Conservation (phyloP, 768 basidiomycete genomes). For the Royoungia palumana region DNA sequence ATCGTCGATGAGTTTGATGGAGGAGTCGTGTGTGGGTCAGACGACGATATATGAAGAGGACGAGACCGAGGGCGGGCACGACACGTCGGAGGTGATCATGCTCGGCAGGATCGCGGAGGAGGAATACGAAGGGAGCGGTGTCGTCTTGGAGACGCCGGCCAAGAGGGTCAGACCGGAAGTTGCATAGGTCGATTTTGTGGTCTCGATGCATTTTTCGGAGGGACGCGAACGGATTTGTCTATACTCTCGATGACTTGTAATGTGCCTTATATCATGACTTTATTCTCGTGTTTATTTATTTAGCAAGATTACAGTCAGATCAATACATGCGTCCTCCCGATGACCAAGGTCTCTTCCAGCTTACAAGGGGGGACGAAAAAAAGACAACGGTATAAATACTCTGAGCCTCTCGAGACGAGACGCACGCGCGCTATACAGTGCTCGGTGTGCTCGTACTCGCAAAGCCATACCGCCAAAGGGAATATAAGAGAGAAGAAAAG, state of each 20-base stretch:
- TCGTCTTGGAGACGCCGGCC: slow-evolving; percentile 21
- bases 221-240: no score
- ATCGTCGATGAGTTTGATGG: slow-evolving; percentile 15
- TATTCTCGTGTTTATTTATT: slow-evolving; percentile 6
- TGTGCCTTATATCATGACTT: neutral
- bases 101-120: slow-evolving; percentile 22
- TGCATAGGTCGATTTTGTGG: slow-evolving; percentile 6
- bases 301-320: slow-evolving; percentile 21
- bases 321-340: slow-evolving; percentile 21
- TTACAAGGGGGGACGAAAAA: slow-evolving; percentile 5
- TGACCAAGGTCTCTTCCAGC: slow-evolving; percentile 6
- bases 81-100: slow-evolving; percentile 13
- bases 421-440: neutral
- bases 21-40: slow-evolving; percentile 25
- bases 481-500: slow-evolving; percentile 11
- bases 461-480: slow-evolving; percentile 6
- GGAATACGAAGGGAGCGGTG: slow-evolving; percentile 27
- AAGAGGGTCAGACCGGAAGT: slow-evolving; percentile 26
- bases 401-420: slow-evolving; percentile 11
- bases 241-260: neutral
- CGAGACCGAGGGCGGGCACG: slow-evolving; percentile 28
- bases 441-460: neutral
- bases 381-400: slow-evolving; percentile 29
- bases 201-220: neutral
- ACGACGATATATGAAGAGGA: slow-evolving; percentile 35